These are phyloP conservation scores for Isabelozyma gotoi DNA, from an alignment of 805 yeast genomes.

Conservation along the genomic window DNA sequence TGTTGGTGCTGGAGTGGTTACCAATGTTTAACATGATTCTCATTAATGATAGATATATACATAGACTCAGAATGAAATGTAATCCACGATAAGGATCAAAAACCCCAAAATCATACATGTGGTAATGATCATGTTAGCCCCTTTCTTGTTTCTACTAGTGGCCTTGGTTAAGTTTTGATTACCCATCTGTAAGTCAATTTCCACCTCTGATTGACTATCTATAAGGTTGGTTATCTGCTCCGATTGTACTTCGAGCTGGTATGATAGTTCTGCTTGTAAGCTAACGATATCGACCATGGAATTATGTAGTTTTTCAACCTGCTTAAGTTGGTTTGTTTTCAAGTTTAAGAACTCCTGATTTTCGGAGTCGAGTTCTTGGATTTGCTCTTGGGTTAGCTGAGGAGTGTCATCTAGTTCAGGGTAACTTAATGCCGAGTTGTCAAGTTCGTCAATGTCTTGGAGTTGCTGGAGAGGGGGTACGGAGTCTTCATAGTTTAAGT, in stretches of 20 bases:
- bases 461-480: constrained; percentile 1
- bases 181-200: constrained; percentile 65
- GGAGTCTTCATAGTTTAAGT: constrained; percentile 5
- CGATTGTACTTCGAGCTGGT: constrained; percentile 72
- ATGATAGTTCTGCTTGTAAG: constrained; percentile 69
- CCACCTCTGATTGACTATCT: constrained; percentile 67
- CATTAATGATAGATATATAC: background rate
- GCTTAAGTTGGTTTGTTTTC: constrained; percentile 59
- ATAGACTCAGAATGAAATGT: constrained; percentile 17
- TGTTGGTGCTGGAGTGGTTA: constrained; percentile 62
- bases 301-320: constrained; percentile 58
- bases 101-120: constrained; percentile 34
- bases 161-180: constrained; percentile 71
- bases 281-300: constrained; percentile 73
- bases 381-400: constrained; percentile 49
- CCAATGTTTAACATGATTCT: constrained; percentile 9
- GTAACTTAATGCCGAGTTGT: constrained; percentile 3
- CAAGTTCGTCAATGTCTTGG: constrained; percentile 9
- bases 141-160: constrained; percentile 56
- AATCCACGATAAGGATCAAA: constrained; percentile 36
- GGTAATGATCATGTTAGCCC: constrained; percentile 37
- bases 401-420: constrained; percentile 9
- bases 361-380: constrained; percentile 58
- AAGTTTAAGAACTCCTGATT: constrained; percentile 54
- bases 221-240: constrained; percentile 63